Percentiles rank a stretch among this genome's conserved stretches.
phyloP scores from a whole-genome alignment of 1,284 basidiomycete species.

The Ceratorhiza oryzae-sativae region DNA sequence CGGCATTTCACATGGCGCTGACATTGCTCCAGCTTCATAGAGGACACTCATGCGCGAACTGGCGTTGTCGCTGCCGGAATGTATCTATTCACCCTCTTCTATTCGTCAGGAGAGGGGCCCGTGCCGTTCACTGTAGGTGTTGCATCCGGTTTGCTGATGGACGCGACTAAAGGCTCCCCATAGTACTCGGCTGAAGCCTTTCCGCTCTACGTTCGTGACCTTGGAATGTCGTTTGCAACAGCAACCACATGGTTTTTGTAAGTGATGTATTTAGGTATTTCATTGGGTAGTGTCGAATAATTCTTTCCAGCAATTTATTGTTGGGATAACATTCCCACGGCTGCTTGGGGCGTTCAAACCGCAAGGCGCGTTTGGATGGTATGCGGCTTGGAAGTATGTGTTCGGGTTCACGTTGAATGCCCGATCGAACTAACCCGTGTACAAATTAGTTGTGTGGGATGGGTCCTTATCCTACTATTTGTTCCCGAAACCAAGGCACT shows the following conservation, averaged over 20 bases:
- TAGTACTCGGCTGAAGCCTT: slow-evolving; percentile 74
- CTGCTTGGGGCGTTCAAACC: slow-evolving; percentile 68
- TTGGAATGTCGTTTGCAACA: slow-evolving; percentile 74
- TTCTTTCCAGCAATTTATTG: slow-evolving; percentile 57
- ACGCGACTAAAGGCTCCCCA: neutral
- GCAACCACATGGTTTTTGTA: slow-evolving; percentile 67
- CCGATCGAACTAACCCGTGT: slow-evolving; percentile 35
- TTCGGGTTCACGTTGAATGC: neutral
- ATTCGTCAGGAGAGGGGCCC: slow-evolving; percentile 79
- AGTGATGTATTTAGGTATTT: no score
- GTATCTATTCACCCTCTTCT: slow-evolving; percentile 68
- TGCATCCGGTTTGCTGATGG: slow-evolving; percentile 43
- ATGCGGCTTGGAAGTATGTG: slow-evolving; percentile 61
- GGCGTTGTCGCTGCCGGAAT: slow-evolving; percentile 66
- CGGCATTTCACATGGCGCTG: slow-evolving; percentile 44
- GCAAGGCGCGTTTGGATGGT: slow-evolving; percentile 72
- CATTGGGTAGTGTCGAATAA: no score
- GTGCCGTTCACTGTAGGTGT: slow-evolving; percentile 70
- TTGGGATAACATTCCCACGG: slow-evolving; percentile 75
- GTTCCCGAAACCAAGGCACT: slow-evolving; percentile 83
- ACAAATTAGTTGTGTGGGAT: slow-evolving; percentile 51
- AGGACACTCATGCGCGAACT: slow-evolving; percentile 54
- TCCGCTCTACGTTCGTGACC: slow-evolving; percentile 73
- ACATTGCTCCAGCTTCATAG: slow-evolving; percentile 51
- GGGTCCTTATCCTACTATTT: slow-evolving; percentile 65